Base-by-base conservation (phyloP, 2,329 filamentous ascomycete species). In the Byssochlamys sp. region DNA sequence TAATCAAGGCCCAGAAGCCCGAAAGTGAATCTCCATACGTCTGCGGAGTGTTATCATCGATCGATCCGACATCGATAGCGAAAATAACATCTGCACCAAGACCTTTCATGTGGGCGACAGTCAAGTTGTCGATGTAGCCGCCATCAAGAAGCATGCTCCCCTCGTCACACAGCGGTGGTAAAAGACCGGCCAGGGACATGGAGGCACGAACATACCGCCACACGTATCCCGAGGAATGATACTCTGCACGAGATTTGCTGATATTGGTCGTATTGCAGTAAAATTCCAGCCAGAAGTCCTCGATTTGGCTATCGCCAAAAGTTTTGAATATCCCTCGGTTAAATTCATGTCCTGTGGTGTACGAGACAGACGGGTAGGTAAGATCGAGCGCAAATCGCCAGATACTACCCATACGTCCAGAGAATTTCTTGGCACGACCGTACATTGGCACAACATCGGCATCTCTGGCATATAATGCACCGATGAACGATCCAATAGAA, bases 221-320 rank as follows among this genome's bases (percentile, higher is more conserved):
- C 0, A 94, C 92, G 68, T 99, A 99, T 12, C 94, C 94, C 60
- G 89, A 94, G 0, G 91, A 96, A 73, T 99, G 94, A 63, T 95
- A 91, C 71, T 99, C 94, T 2, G 85, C 85, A 24, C 92, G 84
- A 60, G 89, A 94, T 73, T 95, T 95, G 77, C 89, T 95, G 75
- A 99, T 97, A 73, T 97, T 99, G 39, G 95, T 99, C 0, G 94
- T 97, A 75, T 99, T 99, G 81, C 95, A 99, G 76, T 99, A 99
- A 71, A 90, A 99, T 65, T 96, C 91, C 10, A 99, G 82, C 94
- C 94, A 99, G 68, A 97, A 99, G 72, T 99, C 94, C 74, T 99
- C 94, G 58, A 99, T 97, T 70, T 97, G 94, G 9, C 90, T 89
- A 67, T 96, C 90, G 12, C 91, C 94, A 71, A 99, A 96, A 0